Evolutionary conservation across 495 filamentous ascomycete genomes (phyloP), one percentile per base, ranked within the genome.

Genomic region (Aspergillus kassunensis): DNA sequence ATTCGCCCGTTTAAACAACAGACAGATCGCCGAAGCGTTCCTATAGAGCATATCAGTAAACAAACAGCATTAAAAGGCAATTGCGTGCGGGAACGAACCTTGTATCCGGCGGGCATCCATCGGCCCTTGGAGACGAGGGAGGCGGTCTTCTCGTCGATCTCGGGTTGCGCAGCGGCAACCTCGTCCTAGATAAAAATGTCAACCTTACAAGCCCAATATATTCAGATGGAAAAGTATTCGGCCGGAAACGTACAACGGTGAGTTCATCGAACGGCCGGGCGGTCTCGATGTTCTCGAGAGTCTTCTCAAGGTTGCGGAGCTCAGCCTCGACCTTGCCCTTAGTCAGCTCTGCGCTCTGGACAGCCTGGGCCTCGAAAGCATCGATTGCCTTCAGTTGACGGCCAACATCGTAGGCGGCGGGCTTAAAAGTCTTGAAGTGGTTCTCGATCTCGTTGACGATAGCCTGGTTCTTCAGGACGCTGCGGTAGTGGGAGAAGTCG

Each of bases 1-100:
- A 40, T 57, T 53, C 58, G 60, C 50, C 59, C 49, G 59, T 80
- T 82, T 95, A 97, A 60, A 97, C 76, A 50, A 95, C 70, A 52
- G 91, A 90, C 58, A 97, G 84, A 68, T 97, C 90, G 79, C 92
- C 92, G 80, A 97, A 97, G 83, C 89, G 95, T 84, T 97, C 92
- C 91, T 96, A 60, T 42, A 61, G 21, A 27, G 33, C 13, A 35
- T 45, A 33, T 52, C 13, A 50, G 35, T 20, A 30, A 20, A 58
- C 37, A 57, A 44, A 23, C 10, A 27, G n/a, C 19, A 29, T 18
- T 10, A 2, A 4, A 49, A 24, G 10, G 33, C 9, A 3, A 37
- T 25, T 15, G 19, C 34, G 5, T 6, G 16, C 10, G 3, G n/a
- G 30, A 55, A 75, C 83, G 54, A 73, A 90, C 91, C 90, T 96